These are phyloP conservation scores for Eucalyptus tenuipes DNA, from an alignment of 345 rosid species.

Conservation along the genomic window DNA sequence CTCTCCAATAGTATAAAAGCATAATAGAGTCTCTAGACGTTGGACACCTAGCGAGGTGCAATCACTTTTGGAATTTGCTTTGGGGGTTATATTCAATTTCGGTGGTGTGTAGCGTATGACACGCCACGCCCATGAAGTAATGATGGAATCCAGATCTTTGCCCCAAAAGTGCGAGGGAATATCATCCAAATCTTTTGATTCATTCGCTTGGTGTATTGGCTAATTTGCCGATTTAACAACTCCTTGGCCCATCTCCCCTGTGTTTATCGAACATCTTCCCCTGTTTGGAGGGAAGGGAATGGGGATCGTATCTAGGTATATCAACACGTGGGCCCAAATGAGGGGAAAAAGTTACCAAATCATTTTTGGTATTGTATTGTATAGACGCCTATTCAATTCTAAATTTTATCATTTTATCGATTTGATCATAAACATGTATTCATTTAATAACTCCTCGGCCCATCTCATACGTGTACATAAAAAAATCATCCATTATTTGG, in stretches of 20 bases:
- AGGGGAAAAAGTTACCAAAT: background rate
- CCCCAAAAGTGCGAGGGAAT: background rate
- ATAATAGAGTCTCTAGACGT: background rate
- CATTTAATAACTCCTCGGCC: background rate
- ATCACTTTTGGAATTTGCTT: background rate
- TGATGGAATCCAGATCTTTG: background rate
- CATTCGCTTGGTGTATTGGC: background rate
- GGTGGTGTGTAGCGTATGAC: background rate
- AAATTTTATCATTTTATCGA: background rate
- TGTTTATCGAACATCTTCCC: background rate
- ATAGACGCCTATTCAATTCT: fast-evolving
- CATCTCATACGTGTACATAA: background rate
- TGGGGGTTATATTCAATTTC: background rate
- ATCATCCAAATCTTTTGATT: background rate
- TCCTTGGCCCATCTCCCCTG: background rate
- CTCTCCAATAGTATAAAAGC: background rate
- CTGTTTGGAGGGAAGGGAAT: background rate
- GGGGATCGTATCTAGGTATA: background rate
- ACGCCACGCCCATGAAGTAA: background rate
- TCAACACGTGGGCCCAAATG: background rate
- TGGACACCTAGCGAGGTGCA: background rate
- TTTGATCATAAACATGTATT: background rate
- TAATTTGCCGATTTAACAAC: background rate
- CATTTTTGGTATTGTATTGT: background rate
- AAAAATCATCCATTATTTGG: background rate